These are phyloP conservation scores for Xylaria nigripes DNA, from an alignment of 495 filamentous ascomycete species.

Conservation along the genomic window DNA sequence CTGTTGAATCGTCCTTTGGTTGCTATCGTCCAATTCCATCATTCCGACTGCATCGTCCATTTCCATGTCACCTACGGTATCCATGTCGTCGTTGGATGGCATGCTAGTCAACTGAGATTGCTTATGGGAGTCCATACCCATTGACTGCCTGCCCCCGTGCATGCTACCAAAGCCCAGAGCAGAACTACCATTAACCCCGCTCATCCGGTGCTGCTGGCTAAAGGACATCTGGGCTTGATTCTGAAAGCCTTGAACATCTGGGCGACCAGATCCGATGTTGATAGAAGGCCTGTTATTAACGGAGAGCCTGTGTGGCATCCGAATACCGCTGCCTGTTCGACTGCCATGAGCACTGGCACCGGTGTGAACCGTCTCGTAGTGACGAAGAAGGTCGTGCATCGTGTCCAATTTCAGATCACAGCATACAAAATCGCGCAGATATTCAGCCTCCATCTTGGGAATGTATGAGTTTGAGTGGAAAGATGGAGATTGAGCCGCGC, in stretches of 20 bases:
- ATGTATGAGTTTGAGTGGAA: constrained; percentile 97
- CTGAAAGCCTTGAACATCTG: constrained; percentile 30
- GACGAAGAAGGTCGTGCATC: constrained; percentile 87
- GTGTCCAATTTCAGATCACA: constrained; percentile 81
- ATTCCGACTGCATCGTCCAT: constrained; percentile 75
- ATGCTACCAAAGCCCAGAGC: constrained; percentile 32
- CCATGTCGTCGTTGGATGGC: constrained; percentile 58
- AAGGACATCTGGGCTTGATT: constrained; percentile 29
- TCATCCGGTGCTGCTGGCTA: constrained; percentile 18
- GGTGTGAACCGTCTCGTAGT: constrained; percentile 92
- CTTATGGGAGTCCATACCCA: constrained; percentile 20
- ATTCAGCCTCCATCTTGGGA: constrained; percentile 93
- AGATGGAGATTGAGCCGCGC: constrained; percentile 77
- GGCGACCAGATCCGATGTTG: constrained; percentile 20
- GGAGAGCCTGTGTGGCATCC: constrained; percentile 23
- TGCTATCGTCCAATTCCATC: constrained; percentile 50
- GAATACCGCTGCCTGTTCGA: constrained; percentile 26
- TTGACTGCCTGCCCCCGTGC: constrained; percentile 40
- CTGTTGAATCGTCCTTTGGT: constrained; percentile 53
- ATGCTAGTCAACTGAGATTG: constrained; percentile 25
- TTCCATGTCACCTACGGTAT: constrained; percentile 91
- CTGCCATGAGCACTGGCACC: constrained; percentile 25
- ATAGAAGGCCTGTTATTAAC: constrained; percentile 21
- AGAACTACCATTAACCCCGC: constrained; percentile 15
- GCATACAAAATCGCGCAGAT: constrained; percentile 92